Evolutionary conservation across 139 green algal genomes (phyloP), one percentile per base, ranked within the genome.

Genomic region (Tetradesmus obliquus): DNA sequence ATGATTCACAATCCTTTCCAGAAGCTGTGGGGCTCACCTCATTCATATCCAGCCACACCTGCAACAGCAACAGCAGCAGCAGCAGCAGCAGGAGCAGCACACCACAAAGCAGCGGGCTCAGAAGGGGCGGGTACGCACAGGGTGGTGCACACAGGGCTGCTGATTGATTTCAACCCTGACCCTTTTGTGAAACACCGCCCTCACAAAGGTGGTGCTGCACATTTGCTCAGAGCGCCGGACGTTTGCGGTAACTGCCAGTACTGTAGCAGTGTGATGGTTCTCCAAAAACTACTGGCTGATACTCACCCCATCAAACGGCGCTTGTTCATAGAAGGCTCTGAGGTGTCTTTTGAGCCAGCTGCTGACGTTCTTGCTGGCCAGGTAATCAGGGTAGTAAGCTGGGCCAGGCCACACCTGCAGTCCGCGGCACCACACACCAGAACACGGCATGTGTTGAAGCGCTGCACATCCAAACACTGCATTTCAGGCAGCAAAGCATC

Each of bases 31-130:
- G 17, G 5, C 66, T 76, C 66, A 76, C 66, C 88, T 98, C 96
- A 62, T 98, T 95, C 96, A 98, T 98, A 94, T 90, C 86, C 69
- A 90, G 71, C 86, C 86, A 90, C 7, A 76, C 66, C 66, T 76
- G 66, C 66, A 76, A 19, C 15, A 24, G 66, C 66, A 76, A 1
- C 15, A 24, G 66, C 66, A 76, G 66, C 66, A 76, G 66, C 66
- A 71, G 60, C 60, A 71, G 60, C 60, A 71, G 60, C 60, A 71
- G n/a, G n/a, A n/a, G 60, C 60, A 71, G 60, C 60, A 15, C 10
- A 71, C 60, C 7, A 71, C 10, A 45, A 45, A 45, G 32, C 32
- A 45, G 32, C 0, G 32, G 32, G 32, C 0, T 45, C 32, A 45
- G 32, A 45, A 1, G 32, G 32, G 32, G 32, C 0, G 32, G 32